These are phyloP conservation scores for Lecanicillium sp. DNA, from an alignment of 2,329 filamentous ascomycete species.

Conservation along the genomic window DNA sequence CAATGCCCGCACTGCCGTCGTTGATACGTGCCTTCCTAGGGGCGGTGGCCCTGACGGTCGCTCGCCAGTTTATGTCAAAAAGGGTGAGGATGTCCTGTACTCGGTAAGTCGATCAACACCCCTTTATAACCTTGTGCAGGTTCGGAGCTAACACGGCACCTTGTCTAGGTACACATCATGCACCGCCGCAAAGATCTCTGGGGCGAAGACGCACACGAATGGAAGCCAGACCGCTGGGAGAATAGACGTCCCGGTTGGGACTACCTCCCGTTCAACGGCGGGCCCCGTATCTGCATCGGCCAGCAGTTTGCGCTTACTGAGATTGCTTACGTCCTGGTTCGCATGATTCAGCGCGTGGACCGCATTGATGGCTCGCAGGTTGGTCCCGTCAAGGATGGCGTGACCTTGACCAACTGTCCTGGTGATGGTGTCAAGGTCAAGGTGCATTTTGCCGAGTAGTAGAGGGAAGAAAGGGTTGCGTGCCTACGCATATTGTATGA, in stretches of 20 bases:
- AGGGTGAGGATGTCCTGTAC: conserved; percentile 35
- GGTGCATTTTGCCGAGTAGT: conserved; percentile 2
- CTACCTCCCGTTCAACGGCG: conserved; percentile 19
- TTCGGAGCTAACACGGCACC: not conserved
- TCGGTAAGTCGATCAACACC: conserved; percentile 4
- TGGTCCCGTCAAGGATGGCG: conserved; percentile 1
- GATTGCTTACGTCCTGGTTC: conserved; percentile 15
- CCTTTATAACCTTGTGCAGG: no score
- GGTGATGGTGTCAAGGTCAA: conserved; percentile 5
- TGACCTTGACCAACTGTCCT: conserved; percentile 6
- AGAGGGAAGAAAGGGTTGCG: no score
- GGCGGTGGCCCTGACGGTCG: conserved; percentile 41
- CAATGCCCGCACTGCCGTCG: conserved; percentile 14
- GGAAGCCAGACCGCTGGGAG: conserved; percentile 31
- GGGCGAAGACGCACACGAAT: conserved; percentile 29
- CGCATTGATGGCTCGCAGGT: conserved; percentile 2
- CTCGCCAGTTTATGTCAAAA: conserved; percentile 38
- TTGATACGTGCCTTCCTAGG: conserved; percentile 39
- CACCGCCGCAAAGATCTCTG: conserved; percentile 29
- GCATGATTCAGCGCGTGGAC: conserved; percentile 9
- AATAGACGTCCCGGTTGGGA: conserved; percentile 18
- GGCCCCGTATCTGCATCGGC: conserved; percentile 19
- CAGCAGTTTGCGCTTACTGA: conserved; percentile 19
- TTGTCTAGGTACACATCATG: conserved; percentile 18
- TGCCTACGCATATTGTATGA: no score